Evolutionary conservation across 2,329 filamentous ascomycete species (phyloP), one percentile per base, ranked within the genome.

Genomic region (Xylariales sp.): DNA sequence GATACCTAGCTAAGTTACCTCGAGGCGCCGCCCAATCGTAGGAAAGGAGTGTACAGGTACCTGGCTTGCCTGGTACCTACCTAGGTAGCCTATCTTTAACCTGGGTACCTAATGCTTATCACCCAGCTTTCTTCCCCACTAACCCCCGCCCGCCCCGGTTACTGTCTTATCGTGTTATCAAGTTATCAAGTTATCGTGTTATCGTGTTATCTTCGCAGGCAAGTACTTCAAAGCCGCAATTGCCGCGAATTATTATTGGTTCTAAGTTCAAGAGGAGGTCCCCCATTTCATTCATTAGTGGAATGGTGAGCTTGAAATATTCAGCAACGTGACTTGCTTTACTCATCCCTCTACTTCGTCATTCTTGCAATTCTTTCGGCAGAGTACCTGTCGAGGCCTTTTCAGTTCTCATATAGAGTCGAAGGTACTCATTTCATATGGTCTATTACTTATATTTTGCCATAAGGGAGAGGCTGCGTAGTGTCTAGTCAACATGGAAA

Each of bases 401-500:
- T 43, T 59, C 43, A 3, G 32, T 23, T 55, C 55, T 12, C 8
- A 41, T 14, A 39, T 3, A n/a, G 10, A 4, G 18, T 56, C 10
- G 8, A 45, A 34, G 5, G 18, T 28, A n/a, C 3, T 39, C 43
- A n/a, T 28, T 23, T 48, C 30, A 41, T 18, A 23, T 41, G 41
- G 39, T 49, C 14, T n/a, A 12, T 30, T 39, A 16, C 9, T 28
- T 43, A 32, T 53, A 32, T 30, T 32, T 4, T 46, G 23, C 36
- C 28, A 32, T 41, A 16, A 28, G 6, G 16, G 12, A 48, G 32
- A 10, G 32, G 18, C 46, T 54, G 46, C 46, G 62, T 57, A 49
- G 39, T 68, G 62, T 68, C 65, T 32, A 68, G 66, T 68, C 58
- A 68, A 65, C 62, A 62, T 52, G 34, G 43, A 55, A 30, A 28